A percentile compares a stretch with the other conserved stretches of the same genome.
Conservation (phyloP, 2,329 filamentous ascomycete species). For the Fusarium mangiferae region DNA sequence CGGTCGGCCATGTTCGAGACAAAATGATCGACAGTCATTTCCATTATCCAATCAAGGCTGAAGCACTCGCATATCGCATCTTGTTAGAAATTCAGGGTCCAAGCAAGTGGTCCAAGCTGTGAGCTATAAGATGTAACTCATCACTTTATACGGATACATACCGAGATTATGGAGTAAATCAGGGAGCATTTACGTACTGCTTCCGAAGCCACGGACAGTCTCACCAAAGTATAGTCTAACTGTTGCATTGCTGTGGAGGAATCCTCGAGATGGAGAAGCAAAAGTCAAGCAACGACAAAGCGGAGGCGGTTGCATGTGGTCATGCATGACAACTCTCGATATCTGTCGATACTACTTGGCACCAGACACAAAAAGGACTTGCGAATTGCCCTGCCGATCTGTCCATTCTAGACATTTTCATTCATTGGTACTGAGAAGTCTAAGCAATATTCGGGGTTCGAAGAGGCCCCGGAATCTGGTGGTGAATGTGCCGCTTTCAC, state of each 20-base stretch:
- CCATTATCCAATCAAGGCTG: slow-evolving; percentile 7
- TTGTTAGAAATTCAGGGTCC: slow-evolving; percentile 32
- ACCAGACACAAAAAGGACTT: background rate
- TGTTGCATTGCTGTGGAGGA: background rate
- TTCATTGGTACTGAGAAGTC: background rate
- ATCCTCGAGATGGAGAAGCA: background rate
- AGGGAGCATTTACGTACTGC: slow-evolving; percentile 20
- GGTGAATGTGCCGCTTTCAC: slow-evolving; percentile 3
- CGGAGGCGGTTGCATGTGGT: background rate
- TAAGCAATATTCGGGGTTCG: background rate
- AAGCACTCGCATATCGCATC: slow-evolving; percentile 21
- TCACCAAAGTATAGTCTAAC: background rate
- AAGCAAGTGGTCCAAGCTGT: slow-evolving; percentile 31
- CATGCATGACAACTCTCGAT: background rate
- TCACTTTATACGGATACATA: background rate
- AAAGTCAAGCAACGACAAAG: background rate
- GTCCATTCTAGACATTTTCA: background rate
- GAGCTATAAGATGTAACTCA: slow-evolving; percentile 18
- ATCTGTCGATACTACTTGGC: background rate
- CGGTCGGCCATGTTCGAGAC: slow-evolving; percentile 27
- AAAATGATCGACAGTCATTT: slow-evolving; percentile 7
- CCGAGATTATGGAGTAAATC: background rate
- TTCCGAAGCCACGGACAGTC: background rate
- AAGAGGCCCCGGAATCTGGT: background rate
- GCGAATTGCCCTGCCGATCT: background rate